phyloP scores from a whole-genome alignment of 169 alveolate genomes.

The Cryptosporidium sp. region DNA sequence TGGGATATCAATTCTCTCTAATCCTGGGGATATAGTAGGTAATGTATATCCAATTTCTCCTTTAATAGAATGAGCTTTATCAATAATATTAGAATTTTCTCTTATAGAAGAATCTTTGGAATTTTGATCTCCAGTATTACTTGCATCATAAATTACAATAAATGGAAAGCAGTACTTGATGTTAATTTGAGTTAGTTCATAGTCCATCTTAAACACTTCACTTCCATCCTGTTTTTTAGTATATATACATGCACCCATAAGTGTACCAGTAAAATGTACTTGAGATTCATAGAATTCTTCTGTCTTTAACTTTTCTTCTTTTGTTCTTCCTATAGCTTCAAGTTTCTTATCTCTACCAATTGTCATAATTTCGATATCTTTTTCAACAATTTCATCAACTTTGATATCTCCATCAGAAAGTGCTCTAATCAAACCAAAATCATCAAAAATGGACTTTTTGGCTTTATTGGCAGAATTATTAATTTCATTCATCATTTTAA shows the following conservation, averaged over 20 bases:
- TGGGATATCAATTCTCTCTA: constrained; percentile 48
- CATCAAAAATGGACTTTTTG: background rate
- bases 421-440: constrained; percentile 20
- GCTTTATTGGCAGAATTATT: background rate
- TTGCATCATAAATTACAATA: constrained; percentile 32
- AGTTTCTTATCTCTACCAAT: constrained; percentile 68
- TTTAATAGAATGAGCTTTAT: background rate
- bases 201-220: background rate
- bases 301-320: constrained; percentile 34
- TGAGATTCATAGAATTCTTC: constrained; percentile 65
- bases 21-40: constrained; percentile 40
- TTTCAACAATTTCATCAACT: background rate
- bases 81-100: constrained; percentile 21
- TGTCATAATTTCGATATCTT: constrained; percentile 52
- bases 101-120: background rate
- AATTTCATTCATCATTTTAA: background rate
- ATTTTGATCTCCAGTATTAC: background rate
- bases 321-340: constrained; percentile 19
- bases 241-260: constrained; percentile 45
- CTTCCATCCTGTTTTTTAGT: background rate
- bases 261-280: constrained; percentile 50
- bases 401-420: constrained; percentile 33
- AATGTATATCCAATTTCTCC: constrained; percentile 3
- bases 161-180: constrained; percentile 66
- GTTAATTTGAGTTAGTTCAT: background rate